Base-by-base conservation (phyloP, 768 basidiomycete genomes). In the Phanerochaete sordida region DNA sequence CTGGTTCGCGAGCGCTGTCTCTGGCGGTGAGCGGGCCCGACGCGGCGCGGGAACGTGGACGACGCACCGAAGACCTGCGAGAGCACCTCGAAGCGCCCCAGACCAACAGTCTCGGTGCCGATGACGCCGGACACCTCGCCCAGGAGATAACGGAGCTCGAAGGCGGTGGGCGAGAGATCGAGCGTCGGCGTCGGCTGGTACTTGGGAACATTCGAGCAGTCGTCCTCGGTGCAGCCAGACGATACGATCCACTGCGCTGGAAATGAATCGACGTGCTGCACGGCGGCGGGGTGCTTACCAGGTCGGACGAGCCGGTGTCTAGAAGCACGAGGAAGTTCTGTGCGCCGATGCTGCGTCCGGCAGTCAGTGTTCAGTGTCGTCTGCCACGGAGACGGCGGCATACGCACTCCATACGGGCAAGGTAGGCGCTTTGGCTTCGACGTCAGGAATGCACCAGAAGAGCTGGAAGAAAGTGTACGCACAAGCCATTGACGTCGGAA, bases 301-400 rank as follows among this genome's bases (percentile, higher is more conserved):
- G 65, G 66, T 84, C 84, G 0, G 84, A 78, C 3, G 83, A 85
- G 50, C 84, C 84, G 8, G 84, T 84, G 65, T 84, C 83, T 28
- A 84, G 70, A 3, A 81, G 76, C 23, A 79, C 72, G 66, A 73
- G 72, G 58, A 84, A 77, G 43, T 70, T 61, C 66, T 80, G 78
- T 3, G 72, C 74, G 48, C 78, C 79, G 47, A 81, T 69, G 33
- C 78, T 82, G 58, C 8, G 43, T 64, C 58, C 45, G 46, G 27
- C 39, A 26, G 26, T 30, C 23, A 56, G 21, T 21, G 23, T 31
- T 26, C 35, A 55, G 15, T 16, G 12, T 50, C 23, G 13, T 44
- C 16, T 23, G 59, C 23, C 30, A 49, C 27, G 5, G 21, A 33
- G 7, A 27, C 16, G 30, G 59, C 23, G n/a, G 37, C 12, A 7